Evolutionary conservation across 768 basidiomycete species (phyloP).

Genomic region (Amanita molliuscula): DNA sequence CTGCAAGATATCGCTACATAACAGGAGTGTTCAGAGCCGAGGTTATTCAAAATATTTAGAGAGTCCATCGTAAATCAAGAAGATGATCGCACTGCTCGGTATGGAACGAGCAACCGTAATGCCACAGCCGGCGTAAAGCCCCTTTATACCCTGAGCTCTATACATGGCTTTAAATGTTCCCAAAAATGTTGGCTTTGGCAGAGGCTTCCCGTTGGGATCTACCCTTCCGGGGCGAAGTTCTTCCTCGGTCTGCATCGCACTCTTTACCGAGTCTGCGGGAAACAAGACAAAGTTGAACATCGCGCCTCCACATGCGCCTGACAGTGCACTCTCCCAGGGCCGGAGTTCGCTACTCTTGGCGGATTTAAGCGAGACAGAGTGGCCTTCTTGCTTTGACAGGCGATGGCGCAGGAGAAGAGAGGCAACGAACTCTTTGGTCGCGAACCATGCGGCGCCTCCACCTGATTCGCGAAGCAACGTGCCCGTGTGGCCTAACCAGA

Average conservation of each 20-base stretch:
- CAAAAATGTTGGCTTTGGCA: constrained; percentile 35
- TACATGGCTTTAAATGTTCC: constrained; percentile 64
- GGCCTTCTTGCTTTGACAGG: constrained; percentile 9
- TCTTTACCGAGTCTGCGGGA: constrained; percentile 88
- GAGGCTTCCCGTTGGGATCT: constrained; percentile 9
- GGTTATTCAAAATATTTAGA: constrained; percentile 26
- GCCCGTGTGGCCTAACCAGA: constrained; percentile 83
- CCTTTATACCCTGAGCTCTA: constrained; percentile 57
- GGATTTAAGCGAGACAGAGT: constrained; percentile 9
- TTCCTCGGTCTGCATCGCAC: constrained; percentile 82
- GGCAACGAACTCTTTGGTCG: constrained; percentile 70
- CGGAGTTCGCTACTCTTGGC: constrained; percentile 21
- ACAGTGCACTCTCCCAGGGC: constrained; percentile 68
- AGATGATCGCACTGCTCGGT: constrained; percentile 84
- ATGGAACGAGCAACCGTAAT: constrained; percentile 75
- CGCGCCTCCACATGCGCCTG: constrained; percentile 74
- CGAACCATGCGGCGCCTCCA: constrained; percentile 81
- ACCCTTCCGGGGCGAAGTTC: constrained; percentile 46
- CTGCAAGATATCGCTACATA: too few species aligned
- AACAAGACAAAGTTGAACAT: constrained; percentile 75
- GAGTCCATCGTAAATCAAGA: constrained; percentile 79
- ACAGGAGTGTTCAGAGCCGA: too few species aligned
- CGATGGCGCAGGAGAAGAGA: constrained; percentile 47
- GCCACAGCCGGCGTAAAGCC: constrained; percentile 83
- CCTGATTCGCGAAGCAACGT: constrained; percentile 85